phyloP scores from a whole-genome alignment of 345 rosid species.

The Iberis pinnata region DNA sequence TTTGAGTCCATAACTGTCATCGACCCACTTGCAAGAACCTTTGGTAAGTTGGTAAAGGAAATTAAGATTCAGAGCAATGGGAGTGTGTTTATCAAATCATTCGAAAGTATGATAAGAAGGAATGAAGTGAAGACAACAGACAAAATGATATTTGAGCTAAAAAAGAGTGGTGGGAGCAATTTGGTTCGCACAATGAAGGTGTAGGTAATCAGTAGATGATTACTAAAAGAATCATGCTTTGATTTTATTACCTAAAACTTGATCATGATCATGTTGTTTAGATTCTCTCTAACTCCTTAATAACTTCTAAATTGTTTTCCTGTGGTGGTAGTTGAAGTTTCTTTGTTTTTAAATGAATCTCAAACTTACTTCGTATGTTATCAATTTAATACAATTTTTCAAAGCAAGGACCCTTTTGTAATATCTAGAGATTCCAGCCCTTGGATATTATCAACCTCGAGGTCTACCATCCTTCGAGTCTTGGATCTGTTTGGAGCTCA shows the following conservation, averaged over 20 bases:
- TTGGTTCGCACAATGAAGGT: conserved; percentile 24
- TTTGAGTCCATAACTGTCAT: background rate
- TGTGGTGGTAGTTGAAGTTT: too few species aligned
- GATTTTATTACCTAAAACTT: too few species aligned
- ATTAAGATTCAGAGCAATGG: conserved; percentile 9
- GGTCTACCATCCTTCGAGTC: conserved; percentile 31
- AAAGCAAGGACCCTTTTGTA: too few species aligned
- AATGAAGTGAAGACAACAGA: conserved; percentile 5
- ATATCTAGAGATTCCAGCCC: conserved; percentile 20
- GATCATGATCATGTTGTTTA: too few species aligned
- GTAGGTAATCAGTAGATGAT: background rate
- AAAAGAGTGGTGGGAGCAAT: background rate
- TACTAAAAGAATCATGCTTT: too few species aligned
- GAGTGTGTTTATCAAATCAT: conserved; percentile 13
- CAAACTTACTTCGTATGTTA: too few species aligned
- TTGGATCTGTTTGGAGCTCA: conserved; percentile 31
- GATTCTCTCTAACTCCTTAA: too few species aligned
- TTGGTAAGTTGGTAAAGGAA: conserved; percentile 4
- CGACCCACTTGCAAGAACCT: conserved; percentile 3
- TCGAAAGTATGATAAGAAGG: conserved; percentile 14
- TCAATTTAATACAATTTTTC: conserved; percentile 8
- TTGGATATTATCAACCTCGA: conserved; percentile 22
- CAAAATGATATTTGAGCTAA: conserved; percentile 15
- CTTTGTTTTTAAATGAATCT: too few species aligned
- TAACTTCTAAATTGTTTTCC: too few species aligned